Conservation (phyloP, 305 asterid species). For the Euphrasia arctica region DNA sequence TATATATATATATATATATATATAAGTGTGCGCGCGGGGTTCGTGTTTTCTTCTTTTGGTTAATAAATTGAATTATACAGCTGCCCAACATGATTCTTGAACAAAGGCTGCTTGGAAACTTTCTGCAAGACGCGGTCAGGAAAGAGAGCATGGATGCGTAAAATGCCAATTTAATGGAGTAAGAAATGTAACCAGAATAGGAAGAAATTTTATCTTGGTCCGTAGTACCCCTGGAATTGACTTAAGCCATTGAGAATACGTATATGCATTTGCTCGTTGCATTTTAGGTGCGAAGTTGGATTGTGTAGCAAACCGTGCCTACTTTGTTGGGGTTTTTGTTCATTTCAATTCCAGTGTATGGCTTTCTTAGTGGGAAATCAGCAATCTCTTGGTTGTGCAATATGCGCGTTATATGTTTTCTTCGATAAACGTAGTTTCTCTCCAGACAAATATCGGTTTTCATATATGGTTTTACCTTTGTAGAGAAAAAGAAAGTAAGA, state of each 20-base stretch:
- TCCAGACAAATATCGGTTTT: too few relatives aligned
- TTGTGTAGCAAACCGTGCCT: neutral
- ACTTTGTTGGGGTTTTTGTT: neutral
- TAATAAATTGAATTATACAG: constrained; percentile 42
- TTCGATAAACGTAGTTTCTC: too few relatives aligned
- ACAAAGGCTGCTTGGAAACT: constrained; percentile 80
- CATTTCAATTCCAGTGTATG: neutral
- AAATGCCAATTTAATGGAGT: neutral
- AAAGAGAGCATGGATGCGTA: constrained; percentile 33
- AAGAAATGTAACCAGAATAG: neutral
- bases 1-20: too few relatives aligned
- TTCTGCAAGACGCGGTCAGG: constrained; percentile 42
- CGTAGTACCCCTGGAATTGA: too few relatives aligned
- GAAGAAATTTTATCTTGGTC: neutral
- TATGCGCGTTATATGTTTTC: too few relatives aligned
- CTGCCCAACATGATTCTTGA: constrained; percentile 80
- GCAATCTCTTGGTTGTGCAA: too few relatives aligned
- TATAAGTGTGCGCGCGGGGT: neutral
- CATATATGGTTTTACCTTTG: too few relatives aligned
- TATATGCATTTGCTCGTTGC: neutral
- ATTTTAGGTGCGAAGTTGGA: neutral
- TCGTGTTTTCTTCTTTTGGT: neutral
- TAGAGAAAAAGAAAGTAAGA: too few relatives aligned
- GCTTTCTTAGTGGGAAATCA: too few relatives aligned
- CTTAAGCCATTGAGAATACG: neutral